Base-by-base conservation (phyloP, 495 filamentous ascomycete genomes). In the Friedmanniomyces endolithicus region DNA sequence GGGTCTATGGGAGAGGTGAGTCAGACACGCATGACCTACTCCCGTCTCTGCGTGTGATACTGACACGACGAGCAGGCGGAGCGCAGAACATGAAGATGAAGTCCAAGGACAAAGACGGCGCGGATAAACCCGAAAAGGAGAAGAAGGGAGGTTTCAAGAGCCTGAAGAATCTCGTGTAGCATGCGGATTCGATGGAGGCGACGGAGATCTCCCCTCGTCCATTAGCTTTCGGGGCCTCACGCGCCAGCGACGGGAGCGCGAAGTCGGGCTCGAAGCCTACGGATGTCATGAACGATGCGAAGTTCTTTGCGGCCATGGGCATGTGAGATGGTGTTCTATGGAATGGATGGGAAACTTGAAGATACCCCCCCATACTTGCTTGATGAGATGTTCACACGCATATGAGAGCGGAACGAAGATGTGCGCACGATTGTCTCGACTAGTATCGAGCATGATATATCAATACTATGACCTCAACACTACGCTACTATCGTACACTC, bases 1-100 rank as follows among this genome's bases (percentile, higher is more conserved):
- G 69, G 44, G 56, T 69, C 0, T 71, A 65, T 52, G 69, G 69
- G 11, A 58, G 69, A 64, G 69, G 69, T 71, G 54, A 64, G 69
- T 47, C 29, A 3, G 17, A 50, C 17, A 20, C 25, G 3, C 17
- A n/a, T 57, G 37, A 14, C 24, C 12, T 1, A 6, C 11, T 43
- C 11, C 16, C 3, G 1, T 2, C 25, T 16, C 14, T 34, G 25
- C 16, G 16, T 22, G 14, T 6, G 11, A 23, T 24, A 46, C 58
- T 67, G 55, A 64, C 44, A n/a, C 33, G 33, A 23, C 23, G 20
- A n/a, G 40, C 41, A 71, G 68, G 68, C 55, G 68, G 68, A 31
- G 68, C 66, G 14, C 68, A 70, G 50, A 69, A 69, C 50, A 62
- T 69, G 53, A 64, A 64, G 25, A 29, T 56, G 14, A 70, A 70